Percentiles rank a stretch among this genome's conserved stretches.
Conservation (phyloP, 345 rosid species). For the Turnera subulata region DNA sequence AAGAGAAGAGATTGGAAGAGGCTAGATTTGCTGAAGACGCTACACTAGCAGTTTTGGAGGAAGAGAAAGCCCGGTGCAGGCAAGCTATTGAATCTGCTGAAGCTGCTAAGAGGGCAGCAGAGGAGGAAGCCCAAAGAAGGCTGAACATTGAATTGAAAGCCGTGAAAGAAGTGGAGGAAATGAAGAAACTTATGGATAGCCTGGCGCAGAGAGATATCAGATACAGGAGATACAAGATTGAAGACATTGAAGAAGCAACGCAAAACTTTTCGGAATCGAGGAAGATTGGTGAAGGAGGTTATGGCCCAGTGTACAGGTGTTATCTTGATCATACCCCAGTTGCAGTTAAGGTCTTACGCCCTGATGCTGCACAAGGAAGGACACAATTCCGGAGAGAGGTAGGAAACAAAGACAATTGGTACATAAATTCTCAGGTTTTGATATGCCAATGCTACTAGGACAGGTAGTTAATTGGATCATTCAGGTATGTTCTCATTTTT, state of each 20-base stretch:
- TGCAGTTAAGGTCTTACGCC: constrained; percentile 83
- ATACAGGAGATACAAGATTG: constrained; percentile 67
- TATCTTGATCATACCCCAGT: constrained; percentile 77
- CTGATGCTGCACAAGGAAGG: constrained; percentile 96
- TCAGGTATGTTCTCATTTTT: not conserved
- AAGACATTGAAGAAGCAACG: constrained; percentile 82
- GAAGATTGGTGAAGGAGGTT: constrained; percentile 95
- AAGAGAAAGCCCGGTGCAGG: constrained; percentile 56
- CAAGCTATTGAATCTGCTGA: constrained; percentile 69
- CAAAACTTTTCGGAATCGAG: constrained; percentile 39
- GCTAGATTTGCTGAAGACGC: constrained; percentile 58
- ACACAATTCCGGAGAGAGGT: constrained; percentile 91
- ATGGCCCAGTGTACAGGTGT: constrained; percentile 86
- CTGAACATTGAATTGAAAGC: constrained; percentile 41
- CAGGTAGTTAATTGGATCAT: not conserved
- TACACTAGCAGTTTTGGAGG: constrained; percentile 44
- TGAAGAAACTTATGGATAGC: constrained; percentile 26
- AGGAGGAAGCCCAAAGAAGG: constrained; percentile 58
- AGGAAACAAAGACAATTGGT: not conserved
- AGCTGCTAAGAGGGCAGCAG: constrained; percentile 57
- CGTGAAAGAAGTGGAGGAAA: constrained; percentile 49
- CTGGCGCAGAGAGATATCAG: constrained; percentile 32
- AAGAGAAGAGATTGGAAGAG: constrained; percentile 53
- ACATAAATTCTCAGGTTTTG: not conserved
- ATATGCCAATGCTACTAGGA: not conserved